phyloP scores from a whole-genome alignment of 805 yeast species.

The Kuraishia capsulata region DNA sequence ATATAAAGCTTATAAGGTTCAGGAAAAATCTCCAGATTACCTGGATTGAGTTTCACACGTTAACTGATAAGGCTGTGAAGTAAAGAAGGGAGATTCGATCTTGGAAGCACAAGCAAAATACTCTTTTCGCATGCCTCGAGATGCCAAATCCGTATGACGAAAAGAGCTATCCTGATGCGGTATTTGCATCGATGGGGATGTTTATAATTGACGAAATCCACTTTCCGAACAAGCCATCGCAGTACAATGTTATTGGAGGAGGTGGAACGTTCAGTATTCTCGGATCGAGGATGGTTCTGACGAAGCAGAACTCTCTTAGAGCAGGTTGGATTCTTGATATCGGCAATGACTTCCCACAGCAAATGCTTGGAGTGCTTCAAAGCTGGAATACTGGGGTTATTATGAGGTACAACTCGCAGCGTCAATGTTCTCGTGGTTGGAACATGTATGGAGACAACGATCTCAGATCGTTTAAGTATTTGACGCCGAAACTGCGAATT shows the following conservation, averaged over 20 bases:
- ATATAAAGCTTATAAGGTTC: not conserved
- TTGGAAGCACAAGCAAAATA: no score
- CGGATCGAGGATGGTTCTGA: conserved; percentile 57
- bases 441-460: conserved; percentile 63
- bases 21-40: not conserved
- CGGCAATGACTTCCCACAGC: conserved; percentile 67
- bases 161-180: not conserved
- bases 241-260: conserved; percentile 68
- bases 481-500: conserved; percentile 53
- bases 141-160: not conserved
- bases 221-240: conserved; percentile 30
- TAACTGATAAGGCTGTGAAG: no score
- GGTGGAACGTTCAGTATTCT: conserved; percentile 78
- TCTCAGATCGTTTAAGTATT: conserved; percentile 49
- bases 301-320: conserved; percentile 19
- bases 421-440: conserved; percentile 77
- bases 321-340: conserved; percentile 71
- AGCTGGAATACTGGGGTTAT: conserved; percentile 57
- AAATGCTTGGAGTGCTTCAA: conserved; percentile 32
- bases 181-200: conserved; percentile 74
- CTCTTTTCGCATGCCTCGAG: not conserved
- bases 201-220: conserved; percentile 84
- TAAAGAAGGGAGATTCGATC: no score
- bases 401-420: conserved; percentile 36
- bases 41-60: not conserved